Percentiles rank a stretch among this genome's conserved stretches.
Evolutionary conservation across 164 flowering plant genomes (phyloP).

Genomic region (Tetracentron sinense): DNA sequence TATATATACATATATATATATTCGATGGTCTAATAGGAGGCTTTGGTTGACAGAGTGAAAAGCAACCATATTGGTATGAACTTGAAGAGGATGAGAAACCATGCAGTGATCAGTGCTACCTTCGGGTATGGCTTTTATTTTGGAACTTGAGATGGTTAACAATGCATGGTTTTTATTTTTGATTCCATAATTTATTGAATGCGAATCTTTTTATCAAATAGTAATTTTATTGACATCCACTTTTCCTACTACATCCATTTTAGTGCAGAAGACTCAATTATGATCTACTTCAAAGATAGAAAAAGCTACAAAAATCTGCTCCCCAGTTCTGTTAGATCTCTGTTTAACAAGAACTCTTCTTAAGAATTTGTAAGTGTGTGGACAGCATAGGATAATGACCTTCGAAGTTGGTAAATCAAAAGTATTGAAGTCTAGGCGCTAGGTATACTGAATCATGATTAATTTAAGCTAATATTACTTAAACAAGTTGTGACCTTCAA

Average conservation of each 20-base stretch:
- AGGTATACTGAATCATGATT: no score
- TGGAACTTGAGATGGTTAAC: conserved; percentile 2
- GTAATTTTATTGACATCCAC: neutral
- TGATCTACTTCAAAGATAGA: neutral
- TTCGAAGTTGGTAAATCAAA: neutral
- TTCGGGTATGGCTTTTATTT: conserved; percentile 42
- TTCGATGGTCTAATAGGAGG: conserved; percentile 10
- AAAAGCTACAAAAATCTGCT: neutral
- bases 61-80: conserved; percentile 47
- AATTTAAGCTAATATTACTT: no score
- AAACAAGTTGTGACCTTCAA: no score
- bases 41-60: conserved; percentile 65
- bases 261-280: neutral
- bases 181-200: neutral
- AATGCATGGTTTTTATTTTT: neutral
- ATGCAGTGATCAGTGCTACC: conserved; percentile 81
- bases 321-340: neutral
- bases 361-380: neutral
- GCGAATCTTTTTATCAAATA: neutral
- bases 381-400: neutral
- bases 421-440: no score
- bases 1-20: neutral
- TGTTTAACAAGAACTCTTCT: neutral
- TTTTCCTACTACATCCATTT: neutral
- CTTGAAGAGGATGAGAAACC: conserved; percentile 71